These are phyloP conservation scores for Cicer cuneatum DNA, from an alignment of 306 rosid species.

Conservation along the genomic window DNA sequence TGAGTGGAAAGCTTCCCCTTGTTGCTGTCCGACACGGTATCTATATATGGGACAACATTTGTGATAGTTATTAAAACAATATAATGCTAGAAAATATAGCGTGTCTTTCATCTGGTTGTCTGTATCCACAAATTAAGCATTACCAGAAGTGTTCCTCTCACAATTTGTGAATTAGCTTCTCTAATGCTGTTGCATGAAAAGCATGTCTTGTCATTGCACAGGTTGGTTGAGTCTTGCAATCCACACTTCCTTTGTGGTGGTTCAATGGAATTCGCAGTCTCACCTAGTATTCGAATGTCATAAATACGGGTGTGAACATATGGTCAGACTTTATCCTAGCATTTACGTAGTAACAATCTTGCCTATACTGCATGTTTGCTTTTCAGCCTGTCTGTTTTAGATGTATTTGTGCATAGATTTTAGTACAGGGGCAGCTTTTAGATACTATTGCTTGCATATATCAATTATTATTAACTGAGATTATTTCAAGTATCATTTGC, in stretches of 20 bases:
- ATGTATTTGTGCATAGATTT: constrained; percentile 29
- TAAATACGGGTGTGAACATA: constrained; percentile 32
- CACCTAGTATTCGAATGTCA: constrained; percentile 58
- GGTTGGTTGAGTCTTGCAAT: constrained; percentile 55
- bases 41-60: constrained; percentile 50
- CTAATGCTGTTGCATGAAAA: constrained; percentile 73
- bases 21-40: constrained; percentile 93
- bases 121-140: constrained; percentile 39
- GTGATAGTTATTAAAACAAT: constrained; percentile 35
- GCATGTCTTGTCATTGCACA: constrained; percentile 73
- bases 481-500: constrained; percentile 38
- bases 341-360: constrained; percentile 31
- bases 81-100: constrained; percentile 15
- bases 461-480: constrained; percentile 11
- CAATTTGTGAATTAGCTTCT: constrained; percentile 77
- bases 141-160: constrained; percentile 91
- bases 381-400: constrained; percentile 32
- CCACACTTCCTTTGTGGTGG: constrained; percentile 72
- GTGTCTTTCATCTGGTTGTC: constrained; percentile 20
- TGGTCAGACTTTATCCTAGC: constrained; percentile 25
- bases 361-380: constrained; percentile 20
- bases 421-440: constrained; percentile 28
- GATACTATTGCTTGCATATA: constrained; percentile 15
- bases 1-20: constrained; percentile 92
- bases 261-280: constrained; percentile 71